phyloP scores from a whole-genome alignment of 2,329 filamentous ascomycete genomes.

The Fusarium sterilihyphosum region DNA sequence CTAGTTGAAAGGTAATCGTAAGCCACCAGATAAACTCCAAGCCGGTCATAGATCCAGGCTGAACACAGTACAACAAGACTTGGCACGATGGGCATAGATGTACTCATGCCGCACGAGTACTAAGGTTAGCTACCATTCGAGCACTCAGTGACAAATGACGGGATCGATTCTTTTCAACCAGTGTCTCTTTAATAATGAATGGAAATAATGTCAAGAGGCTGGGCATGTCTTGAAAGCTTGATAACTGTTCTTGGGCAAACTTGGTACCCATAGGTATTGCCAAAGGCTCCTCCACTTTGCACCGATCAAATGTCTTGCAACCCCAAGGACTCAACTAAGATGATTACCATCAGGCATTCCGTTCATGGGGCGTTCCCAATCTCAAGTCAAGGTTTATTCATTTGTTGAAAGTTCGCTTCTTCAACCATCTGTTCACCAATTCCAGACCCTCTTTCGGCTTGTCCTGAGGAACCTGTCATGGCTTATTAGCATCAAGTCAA shows the following conservation, averaged over 20 bases:
- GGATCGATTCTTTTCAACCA: rapidly evolving
- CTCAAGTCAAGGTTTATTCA: background rate
- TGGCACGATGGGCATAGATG: rapidly evolving
- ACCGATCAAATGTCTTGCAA: rapidly evolving
- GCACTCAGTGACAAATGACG: background rate
- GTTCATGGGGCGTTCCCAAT: rapidly evolving
- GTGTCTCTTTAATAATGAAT: no score
- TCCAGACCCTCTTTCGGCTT: conserved; percentile 14
- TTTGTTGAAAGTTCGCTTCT: conserved; percentile 2
- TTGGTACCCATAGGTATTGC: background rate
- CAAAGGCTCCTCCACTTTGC: background rate
- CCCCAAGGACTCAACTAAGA: rapidly evolving
- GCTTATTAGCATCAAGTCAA: background rate
- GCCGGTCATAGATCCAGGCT: rapidly evolving
- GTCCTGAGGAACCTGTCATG: background rate
- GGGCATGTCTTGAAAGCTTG: background rate
- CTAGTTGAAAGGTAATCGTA: rapidly evolving
- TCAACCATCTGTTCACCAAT: conserved; percentile 9
- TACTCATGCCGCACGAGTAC: background rate
- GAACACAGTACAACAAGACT: background rate
- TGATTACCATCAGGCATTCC: no score
- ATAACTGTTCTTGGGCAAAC: background rate
- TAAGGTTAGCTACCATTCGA: no score
- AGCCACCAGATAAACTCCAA: background rate
- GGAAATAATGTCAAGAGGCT: rapidly evolving